Percentiles rank a stretch among this genome's conserved stretches.
Conservation (phyloP, 2,329 filamentous ascomycete species). For the Coniochaeta sp. region DNA sequence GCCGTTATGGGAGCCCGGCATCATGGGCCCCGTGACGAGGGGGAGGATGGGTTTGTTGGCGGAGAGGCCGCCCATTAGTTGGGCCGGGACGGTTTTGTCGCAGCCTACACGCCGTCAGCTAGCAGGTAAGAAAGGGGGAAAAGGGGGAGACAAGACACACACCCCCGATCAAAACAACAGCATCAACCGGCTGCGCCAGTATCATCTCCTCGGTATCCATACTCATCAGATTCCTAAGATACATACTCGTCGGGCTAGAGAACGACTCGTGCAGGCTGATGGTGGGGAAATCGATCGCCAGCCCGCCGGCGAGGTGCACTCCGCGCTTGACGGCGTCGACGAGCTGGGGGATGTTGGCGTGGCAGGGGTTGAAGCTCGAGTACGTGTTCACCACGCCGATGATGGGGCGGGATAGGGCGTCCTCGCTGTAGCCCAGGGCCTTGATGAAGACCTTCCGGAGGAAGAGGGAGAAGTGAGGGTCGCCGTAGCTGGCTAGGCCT, state of each 20-base stretch:
- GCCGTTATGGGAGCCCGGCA: conserved; percentile 62
- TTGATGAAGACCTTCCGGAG: conserved; percentile 73
- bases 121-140: conserved; percentile 4
- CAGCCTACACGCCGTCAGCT: conserved; percentile 42
- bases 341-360: conserved; percentile 64
- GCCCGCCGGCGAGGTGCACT: conserved; percentile 57
- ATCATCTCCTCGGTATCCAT: conserved; percentile 81
- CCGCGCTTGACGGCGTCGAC: conserved; percentile 65
- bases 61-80: conserved; percentile 69
- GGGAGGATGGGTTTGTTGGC: conserved; percentile 66
- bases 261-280: conserved; percentile 68
- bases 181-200: conserved; percentile 62
- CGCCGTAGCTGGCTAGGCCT: conserved; percentile 62
- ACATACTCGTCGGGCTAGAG: conserved; percentile 67
- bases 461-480: conserved; percentile 69
- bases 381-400: conserved; percentile 70
- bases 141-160: conserved; percentile 25
- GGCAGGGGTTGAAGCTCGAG: conserved; percentile 68
- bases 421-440: conserved; percentile 65
- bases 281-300: conserved; percentile 67
- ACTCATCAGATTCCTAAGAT: conserved; percentile 65
- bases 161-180: conserved; percentile 62
- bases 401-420: conserved; percentile 62
- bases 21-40: conserved; percentile 67
- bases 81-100: conserved; percentile 68